Base-by-base conservation (phyloP, 2,329 filamentous ascomycete genomes). In the Atkinsonella texensis region DNA sequence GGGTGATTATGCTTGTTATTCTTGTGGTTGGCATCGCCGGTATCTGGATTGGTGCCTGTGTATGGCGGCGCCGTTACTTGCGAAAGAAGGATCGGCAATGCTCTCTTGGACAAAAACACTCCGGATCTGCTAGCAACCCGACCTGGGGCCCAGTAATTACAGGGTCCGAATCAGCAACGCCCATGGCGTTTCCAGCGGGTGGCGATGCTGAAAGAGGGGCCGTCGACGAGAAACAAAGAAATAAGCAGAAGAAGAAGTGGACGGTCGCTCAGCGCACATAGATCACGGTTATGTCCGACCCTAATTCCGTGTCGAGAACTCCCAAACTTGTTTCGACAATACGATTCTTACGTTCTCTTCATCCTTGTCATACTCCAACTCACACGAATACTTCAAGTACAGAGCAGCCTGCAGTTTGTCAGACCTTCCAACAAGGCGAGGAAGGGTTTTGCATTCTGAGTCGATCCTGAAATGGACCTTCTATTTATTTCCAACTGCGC, bases 1-100 rank as follows among this genome's bases (percentile, higher is more conserved):
- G 87, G 87, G 79, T 94, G 45, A 75, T 91, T 55, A 88, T 93
- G 76, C 74, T 93, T 50, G 82, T 89, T 57, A 71, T 91, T 55
- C 74, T 94, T 31, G 75, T 84, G 43, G 71, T 91, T 54, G 83
- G 74, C 50, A 85, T 94, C 55, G 69, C 75, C 13, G 73, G 74
- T 52, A 77, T 88, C 60, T 85, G 84, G 74, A 68, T 84, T 40
- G 74, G 79, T 17, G 84, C 83, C 40, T 80, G 83, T 61, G 78
- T 85, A 65, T 80, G 87, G 69, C 85, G 87, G 57, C 81, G 82
- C 52, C 83, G 84, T 57, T 85, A 90, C 67, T 73, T 88, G 56
- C 80, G 80, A 56, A 85, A 81, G 68, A 81, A 76, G 67, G 83
- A 86, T 60, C 74, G 74, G 41, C 72, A 76, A 60, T 50, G 57